These are phyloP conservation scores for Dothideomycetes sp. DNA, from an alignment of 2,329 filamentous ascomycete genomes.

Conservation along the genomic window DNA sequence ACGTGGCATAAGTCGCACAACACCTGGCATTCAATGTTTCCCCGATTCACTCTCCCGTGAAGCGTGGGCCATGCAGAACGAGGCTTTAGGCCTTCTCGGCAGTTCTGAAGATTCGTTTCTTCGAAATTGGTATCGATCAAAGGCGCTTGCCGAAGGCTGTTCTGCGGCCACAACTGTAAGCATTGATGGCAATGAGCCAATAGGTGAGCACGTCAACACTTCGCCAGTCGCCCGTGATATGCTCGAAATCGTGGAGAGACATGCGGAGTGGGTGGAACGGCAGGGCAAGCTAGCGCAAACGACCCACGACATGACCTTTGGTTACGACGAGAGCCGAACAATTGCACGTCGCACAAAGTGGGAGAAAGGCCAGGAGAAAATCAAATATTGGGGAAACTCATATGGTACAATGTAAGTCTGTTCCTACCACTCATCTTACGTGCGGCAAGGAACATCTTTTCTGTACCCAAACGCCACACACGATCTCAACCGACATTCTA, in stretches of 20 bases:
- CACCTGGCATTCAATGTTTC: slow-evolving; percentile 23
- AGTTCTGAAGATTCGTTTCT: slow-evolving; percentile 29
- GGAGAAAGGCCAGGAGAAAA: background rate
- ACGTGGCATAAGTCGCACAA: slow-evolving; percentile 26
- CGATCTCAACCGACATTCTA: no score
- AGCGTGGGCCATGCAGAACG: slow-evolving; percentile 23
- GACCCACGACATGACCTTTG: no score
- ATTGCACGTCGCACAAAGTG: background rate
- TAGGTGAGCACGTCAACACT: slow-evolving; percentile 32
- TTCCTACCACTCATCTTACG: background rate
- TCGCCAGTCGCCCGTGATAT: slow-evolving; percentile 37
- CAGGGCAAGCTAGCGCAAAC: background rate
- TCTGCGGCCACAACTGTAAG: slow-evolving; percentile 6
- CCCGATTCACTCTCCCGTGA: slow-evolving; percentile 14
- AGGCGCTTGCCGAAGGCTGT: slow-evolving; percentile 21
- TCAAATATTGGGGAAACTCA: slow-evolving; percentile 30
- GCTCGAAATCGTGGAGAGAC: slow-evolving; percentile 34
- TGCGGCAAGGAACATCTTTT: no score
- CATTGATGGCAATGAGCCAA: slow-evolving; percentile 9
- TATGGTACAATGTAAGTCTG: slow-evolving; percentile 29
- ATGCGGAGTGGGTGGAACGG: slow-evolving; percentile 19
- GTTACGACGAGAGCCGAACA: background rate
- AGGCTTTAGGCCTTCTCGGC: slow-evolving; percentile 24
- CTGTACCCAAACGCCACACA: no score
- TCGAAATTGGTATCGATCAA: slow-evolving; percentile 26